These are phyloP conservation scores for Coelastrella sp. DNA, from an alignment of 139 green algal genomes.

Conservation along the genomic window DNA sequence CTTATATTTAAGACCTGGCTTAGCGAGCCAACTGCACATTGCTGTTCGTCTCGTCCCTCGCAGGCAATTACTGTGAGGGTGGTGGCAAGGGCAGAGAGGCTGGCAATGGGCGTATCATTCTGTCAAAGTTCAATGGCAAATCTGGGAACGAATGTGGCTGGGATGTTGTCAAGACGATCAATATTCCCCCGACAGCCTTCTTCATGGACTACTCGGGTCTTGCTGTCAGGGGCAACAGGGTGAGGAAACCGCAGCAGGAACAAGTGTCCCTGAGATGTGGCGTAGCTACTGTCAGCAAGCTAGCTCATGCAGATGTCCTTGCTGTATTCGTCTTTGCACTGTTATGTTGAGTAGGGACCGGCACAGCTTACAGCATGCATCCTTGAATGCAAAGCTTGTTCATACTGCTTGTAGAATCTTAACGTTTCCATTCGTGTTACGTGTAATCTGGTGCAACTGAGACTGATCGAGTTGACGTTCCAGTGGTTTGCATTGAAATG, in stretches of 20 bases:
- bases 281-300: neutral
- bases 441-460: too few relatives aligned
- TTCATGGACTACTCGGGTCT: conserved; percentile 52
- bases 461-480: too few relatives aligned
- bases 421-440: too few relatives aligned
- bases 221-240: conserved; percentile 13
- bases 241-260: too few relatives aligned
- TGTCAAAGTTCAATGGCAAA: conserved; percentile 28
- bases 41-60: neutral
- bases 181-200: conserved; percentile 27
- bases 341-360: too few relatives aligned
- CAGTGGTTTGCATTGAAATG: neutral
- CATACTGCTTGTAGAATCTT: too few relatives aligned
- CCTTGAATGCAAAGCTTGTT: too few relatives aligned
- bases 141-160: conserved; percentile 13
- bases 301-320: neutral
- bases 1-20: too few relatives aligned
- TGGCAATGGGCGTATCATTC: conserved; percentile 43
- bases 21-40: neutral
- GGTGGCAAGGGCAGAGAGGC: conserved; percentile 15
- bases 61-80: conserved; percentile 34
- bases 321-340: too few relatives aligned
- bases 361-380: too few relatives aligned
- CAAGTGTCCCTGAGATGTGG: neutral
- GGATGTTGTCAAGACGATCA: conserved; percentile 45